Conservation (phyloP, 2,329 filamentous ascomycete species). For the Boeremia lycopersici region DNA sequence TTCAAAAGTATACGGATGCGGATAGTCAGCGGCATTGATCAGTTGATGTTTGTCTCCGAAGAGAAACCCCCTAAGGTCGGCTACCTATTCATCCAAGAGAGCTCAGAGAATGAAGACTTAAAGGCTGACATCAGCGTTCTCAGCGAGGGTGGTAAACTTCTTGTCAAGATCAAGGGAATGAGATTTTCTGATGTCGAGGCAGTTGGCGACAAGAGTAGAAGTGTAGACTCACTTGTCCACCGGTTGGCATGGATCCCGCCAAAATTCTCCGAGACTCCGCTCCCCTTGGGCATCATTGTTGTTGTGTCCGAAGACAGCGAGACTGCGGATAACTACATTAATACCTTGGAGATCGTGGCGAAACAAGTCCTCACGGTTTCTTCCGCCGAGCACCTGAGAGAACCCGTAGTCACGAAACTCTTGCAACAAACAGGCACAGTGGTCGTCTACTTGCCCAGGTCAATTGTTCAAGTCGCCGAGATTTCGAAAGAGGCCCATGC, state of each 20-base stretch:
- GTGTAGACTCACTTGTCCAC: constrained; percentile 45
- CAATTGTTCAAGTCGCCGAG: constrained; percentile 1
- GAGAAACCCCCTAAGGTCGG: constrained; percentile 39
- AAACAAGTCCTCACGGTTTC: constrained; percentile 1
- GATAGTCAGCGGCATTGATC: constrained; percentile 45
- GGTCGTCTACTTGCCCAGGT: constrained; percentile 25
- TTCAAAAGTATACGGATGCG: constrained; percentile 46
- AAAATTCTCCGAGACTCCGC: constrained; percentile 38
- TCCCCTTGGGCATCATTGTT: constrained; percentile 30
- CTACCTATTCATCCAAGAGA: constrained; percentile 44
- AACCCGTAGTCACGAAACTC: neutral
- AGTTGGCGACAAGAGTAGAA: constrained; percentile 24
- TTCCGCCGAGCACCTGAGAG: constrained; percentile 17
- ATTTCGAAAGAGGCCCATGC: constrained; percentile 20
- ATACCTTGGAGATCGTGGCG: constrained; percentile 18
- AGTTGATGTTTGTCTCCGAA: constrained; percentile 30
- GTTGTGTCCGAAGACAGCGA: constrained; percentile 33
- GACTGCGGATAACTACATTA: constrained; percentile 22
- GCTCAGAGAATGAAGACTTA: constrained; percentile 28
- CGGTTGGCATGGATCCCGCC: constrained; percentile 49
- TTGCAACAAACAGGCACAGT: constrained; percentile 14
- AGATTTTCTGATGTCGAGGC: constrained; percentile 51
- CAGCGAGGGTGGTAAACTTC: constrained; percentile 34
- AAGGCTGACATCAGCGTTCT: constrained; percentile 41
- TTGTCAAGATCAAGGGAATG: constrained; percentile 46